Evolutionary conservation across 139 green algal genomes (phyloP).

Genomic region (Haematococcus sp.): DNA sequence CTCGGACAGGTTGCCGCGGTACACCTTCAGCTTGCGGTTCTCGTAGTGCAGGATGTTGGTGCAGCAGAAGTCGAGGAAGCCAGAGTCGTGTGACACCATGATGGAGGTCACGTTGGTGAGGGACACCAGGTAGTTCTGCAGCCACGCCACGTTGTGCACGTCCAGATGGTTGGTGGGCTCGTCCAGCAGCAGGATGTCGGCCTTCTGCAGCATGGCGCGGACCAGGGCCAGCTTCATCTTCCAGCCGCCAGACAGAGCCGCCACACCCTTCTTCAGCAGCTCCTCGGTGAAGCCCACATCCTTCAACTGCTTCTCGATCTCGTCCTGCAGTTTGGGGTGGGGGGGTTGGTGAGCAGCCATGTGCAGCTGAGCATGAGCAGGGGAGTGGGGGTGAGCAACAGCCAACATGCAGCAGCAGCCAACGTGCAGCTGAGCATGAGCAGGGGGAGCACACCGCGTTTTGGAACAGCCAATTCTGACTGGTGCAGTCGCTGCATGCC

Average conservation of each 20-base stretch:
- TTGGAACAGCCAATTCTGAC: neutral
- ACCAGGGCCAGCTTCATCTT: slow-evolving; percentile 91
- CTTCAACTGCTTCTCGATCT: slow-evolving; percentile 57
- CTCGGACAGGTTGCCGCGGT: slow-evolving; percentile 86
- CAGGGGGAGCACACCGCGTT: neutral
- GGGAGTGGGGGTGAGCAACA: neutral
- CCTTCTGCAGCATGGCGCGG: slow-evolving; percentile 83
- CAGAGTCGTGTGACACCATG: slow-evolving; percentile 88
- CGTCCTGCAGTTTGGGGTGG: neutral
- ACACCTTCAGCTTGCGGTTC: slow-evolving; percentile 78
- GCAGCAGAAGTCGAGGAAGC: slow-evolving; percentile 87
- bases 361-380: neutral
- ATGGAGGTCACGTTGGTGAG: slow-evolving; percentile 55
- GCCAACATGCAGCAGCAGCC: neutral
- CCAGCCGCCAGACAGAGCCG: slow-evolving; percentile 82
- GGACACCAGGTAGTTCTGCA: slow-evolving; percentile 71
- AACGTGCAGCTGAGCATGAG: neutral
- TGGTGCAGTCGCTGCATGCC: neutral
- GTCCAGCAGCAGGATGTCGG: slow-evolving; percentile 88
- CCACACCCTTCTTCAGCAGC: slow-evolving; percentile 57
- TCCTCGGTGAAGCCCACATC: slow-evolving; percentile 77
- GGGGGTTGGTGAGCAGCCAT: neutral
- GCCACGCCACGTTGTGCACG: slow-evolving; percentile 80
- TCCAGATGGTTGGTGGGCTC: slow-evolving; percentile 91
- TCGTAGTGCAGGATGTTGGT: slow-evolving; percentile 89